Percentiles rank a stretch among this genome's conserved stretches.
Evolutionary conservation across 345 rosid genomes (phyloP).

Genomic region (Camelina hispida): DNA sequence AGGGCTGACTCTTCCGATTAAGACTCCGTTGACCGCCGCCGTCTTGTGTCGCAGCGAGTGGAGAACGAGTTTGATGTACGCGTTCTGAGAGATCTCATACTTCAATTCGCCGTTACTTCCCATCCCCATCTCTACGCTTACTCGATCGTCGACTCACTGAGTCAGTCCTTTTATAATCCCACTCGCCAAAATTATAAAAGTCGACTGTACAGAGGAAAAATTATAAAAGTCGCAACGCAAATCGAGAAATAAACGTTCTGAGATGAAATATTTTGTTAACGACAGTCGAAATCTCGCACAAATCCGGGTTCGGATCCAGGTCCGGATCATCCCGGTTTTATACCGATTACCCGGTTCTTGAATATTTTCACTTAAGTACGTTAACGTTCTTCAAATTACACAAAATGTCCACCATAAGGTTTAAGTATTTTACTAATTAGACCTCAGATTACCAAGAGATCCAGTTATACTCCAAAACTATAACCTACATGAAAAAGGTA

Average conservation of each 20-base stretch:
- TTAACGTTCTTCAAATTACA: neutral
- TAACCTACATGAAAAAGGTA: too few relatives aligned
- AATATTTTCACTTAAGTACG: neutral
- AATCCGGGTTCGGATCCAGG: conserved; percentile 28
- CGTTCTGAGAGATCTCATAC: conserved; percentile 83
- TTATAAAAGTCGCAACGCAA: conserved; percentile 12
- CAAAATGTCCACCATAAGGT: neutral
- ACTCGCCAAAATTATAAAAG: too few relatives aligned
- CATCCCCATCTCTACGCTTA: conserved; percentile 43
- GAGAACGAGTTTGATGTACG: conserved; percentile 84
- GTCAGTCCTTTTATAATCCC: neutral
- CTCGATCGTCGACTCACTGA: conserved; percentile 40
- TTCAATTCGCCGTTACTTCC: conserved; percentile 59
- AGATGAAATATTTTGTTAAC: conserved; percentile 22
- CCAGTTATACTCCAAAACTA: too few relatives aligned
- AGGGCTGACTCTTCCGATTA: conserved; percentile 67
- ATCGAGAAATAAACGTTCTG: conserved; percentile 1
- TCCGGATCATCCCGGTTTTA: neutral
- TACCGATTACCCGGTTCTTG: neutral
- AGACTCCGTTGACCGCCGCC: conserved; percentile 87
- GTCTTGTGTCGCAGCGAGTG: conserved; percentile 82
- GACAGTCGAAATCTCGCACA: conserved; percentile 16
- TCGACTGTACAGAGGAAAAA: conserved; percentile 10
- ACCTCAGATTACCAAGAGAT: neutral
- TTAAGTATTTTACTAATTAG: neutral